Percentiles rank a stretch among this genome's conserved stretches.
These are phyloP conservation scores for Mallotus japonicus DNA, from an alignment of 441 rosid species.

Conservation along the genomic window DNA sequence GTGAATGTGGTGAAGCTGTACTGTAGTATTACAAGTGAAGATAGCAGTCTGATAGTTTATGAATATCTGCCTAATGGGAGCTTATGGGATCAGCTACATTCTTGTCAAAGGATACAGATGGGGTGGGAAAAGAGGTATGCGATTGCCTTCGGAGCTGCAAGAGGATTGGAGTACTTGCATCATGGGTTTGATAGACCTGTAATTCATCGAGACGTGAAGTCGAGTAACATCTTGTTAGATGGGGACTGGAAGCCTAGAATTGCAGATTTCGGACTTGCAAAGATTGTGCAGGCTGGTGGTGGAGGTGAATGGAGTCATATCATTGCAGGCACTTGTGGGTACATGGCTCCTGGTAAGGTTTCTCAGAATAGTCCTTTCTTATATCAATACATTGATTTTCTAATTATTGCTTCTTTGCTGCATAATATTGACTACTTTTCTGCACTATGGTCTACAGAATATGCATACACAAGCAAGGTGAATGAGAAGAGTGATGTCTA, in stretches of 20 bases:
- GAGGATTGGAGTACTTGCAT: conserved; percentile 86
- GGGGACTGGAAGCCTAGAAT: conserved; percentile 87
- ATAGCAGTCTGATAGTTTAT: conserved; percentile 78
- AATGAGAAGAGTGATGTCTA: conserved; percentile 85
- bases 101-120: conserved; percentile 47
- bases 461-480: conserved; percentile 75
- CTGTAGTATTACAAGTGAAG: conserved; percentile 89
- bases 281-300: conserved; percentile 56
- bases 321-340: conserved; percentile 84
- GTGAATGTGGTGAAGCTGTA: conserved; percentile 86
- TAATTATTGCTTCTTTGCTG: not conserved
- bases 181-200: conserved; percentile 76
- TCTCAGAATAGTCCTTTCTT: not conserved
- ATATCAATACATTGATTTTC: not conserved
- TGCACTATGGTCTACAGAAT: conserved; percentile 46
- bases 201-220: conserved; percentile 89
- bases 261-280: conserved; percentile 94
- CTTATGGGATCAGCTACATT: conserved; percentile 82
- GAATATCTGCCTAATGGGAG: conserved; percentile 92
- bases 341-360: conserved; percentile 87
- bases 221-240: conserved; percentile 82
- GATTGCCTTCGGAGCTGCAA: conserved; percentile 75
- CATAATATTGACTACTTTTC: conserved; percentile 1
- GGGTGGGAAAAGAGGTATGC: conserved; percentile 80
- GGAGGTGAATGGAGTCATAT: conserved; percentile 57